Conservation (phyloP, 2,329 filamentous ascomycete species). For the Fusarium transvaalense region DNA sequence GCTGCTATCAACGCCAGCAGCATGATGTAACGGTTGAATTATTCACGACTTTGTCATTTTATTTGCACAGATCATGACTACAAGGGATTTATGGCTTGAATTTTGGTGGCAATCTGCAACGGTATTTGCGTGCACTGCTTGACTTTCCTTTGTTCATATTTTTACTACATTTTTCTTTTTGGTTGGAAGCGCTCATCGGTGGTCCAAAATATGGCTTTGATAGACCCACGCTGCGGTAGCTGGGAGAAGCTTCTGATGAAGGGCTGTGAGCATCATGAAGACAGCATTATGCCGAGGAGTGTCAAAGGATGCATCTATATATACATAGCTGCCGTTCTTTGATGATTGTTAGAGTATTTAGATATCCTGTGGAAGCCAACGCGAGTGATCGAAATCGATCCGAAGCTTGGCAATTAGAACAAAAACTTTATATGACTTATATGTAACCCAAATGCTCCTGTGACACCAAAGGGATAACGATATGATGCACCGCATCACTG, state of each 20-base stretch:
- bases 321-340: slow-evolving; percentile 49
- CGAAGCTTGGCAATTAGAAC: slow-evolving; percentile 32
- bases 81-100: slow-evolving; percentile 47
- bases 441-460: not conserved
- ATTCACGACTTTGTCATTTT: slow-evolving; percentile 45
- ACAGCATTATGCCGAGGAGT: slow-evolving; percentile 19
- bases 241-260: slow-evolving; percentile 18
- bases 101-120: slow-evolving; percentile 42
- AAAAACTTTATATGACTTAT: slow-evolving; percentile 31
- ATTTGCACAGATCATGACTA: slow-evolving; percentile 49
- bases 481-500: not conserved
- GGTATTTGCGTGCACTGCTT: slow-evolving; percentile 38
- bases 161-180: slow-evolving; percentile 44
- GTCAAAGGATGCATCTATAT: slow-evolving; percentile 48
- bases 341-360: slow-evolving; percentile 20
- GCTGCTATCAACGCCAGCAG: slow-evolving; percentile 60
- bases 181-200: slow-evolving; percentile 44
- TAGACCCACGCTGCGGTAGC: slow-evolving; percentile 44
- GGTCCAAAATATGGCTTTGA: slow-evolving; percentile 47
- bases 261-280: slow-evolving; percentile 31
- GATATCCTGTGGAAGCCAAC: slow-evolving; percentile 34
- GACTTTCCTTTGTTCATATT: slow-evolving; percentile 46
- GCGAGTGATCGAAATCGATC: slow-evolving; percentile 23
- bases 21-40: slow-evolving; percentile 56
- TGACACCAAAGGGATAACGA: not conserved